phyloP scores from a whole-genome alignment of 179 eudicot genomes.

The Heliamphora pulchella region DNA sequence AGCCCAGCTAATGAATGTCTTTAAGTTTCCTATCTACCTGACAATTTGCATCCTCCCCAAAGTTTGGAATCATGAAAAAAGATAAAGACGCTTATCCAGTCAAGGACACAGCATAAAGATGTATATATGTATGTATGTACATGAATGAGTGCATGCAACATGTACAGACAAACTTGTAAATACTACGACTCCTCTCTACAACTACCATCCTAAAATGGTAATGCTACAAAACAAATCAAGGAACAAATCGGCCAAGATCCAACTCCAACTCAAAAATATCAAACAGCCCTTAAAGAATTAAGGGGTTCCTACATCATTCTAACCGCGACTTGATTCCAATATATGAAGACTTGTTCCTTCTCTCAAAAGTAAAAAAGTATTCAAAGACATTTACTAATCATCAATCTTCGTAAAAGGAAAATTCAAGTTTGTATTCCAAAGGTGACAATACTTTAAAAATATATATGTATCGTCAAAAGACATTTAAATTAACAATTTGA shows the following conservation, averaged over 20 bases:
- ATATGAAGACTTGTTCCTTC: too few relatives aligned
- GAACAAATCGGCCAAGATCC: not conserved
- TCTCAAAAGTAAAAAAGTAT: too few relatives aligned
- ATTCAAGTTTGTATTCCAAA: too few relatives aligned
- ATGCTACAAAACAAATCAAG: not conserved
- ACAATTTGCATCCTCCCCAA: not conserved
- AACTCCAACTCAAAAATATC: not conserved
- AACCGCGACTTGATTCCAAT: too few relatives aligned
- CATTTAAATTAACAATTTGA: too few relatives aligned
- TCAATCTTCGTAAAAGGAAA: too few relatives aligned
- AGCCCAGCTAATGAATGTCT: not conserved
- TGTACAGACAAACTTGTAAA: not conserved
- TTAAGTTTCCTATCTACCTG: not conserved
- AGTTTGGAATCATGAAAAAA: not conserved
- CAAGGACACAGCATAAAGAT: not conserved
- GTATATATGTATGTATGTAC: not conserved
- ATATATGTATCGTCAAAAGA: too few relatives aligned
- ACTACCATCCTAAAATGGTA: not conserved
- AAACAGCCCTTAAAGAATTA: not conserved
- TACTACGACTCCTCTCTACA: not conserved
- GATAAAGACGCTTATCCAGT: not conserved
- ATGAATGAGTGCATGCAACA: not conserved
- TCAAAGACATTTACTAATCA: too few relatives aligned
- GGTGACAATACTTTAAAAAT: too few relatives aligned
- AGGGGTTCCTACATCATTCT: not conserved